Evolutionary conservation across 345 rosid species (phyloP), one percentile per base, ranked within the genome.

Genomic region (Gossypium longicalyx): DNA sequence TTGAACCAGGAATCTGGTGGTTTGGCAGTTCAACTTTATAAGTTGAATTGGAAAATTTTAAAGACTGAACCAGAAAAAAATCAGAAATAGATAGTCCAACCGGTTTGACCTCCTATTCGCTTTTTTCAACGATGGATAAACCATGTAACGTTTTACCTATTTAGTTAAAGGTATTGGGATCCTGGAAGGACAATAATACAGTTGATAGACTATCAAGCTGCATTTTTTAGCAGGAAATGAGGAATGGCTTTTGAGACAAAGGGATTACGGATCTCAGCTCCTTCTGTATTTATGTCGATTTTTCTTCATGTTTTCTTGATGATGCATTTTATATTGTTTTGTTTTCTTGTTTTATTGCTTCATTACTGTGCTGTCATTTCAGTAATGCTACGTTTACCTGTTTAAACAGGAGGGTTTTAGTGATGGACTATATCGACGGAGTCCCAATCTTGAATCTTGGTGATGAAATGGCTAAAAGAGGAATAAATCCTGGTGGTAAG

Each of bases 371-470:
- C 38, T 73, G 41, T 59, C 67, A 75, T 59, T 60, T 56, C 3
- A 27, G 53, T 69, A 49, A 72, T 41, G 5, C 22, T 25, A 34
- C 43, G 54, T 49, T 72, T 67, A 20, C 43, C 43, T 76, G 27
- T 74, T 58, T 71, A 2, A 17, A 73, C 82, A 94, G 97, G 93
- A 91, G 83, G 81, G 93, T 83, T 51, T 78, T 94, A 49, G 88
- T 92, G 78, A 94, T 94, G 98, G 97, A 94, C 73, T 92, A 88
- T 83, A 90, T 94, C 15, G 89, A 92, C 74, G 97, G 98, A 52
- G 85, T 89, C 77, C 98, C 98, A 29, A 94, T 94, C 78, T 85
- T 91, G 81, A 91, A 89, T 77, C 93, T 94, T 66, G 91, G 94
- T 75, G 88, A 91, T 80, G 97, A 91, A 85, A 89, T 94, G 80